Evolutionary conservation across 2,329 filamentous ascomycete species (phyloP), one percentile per base, ranked within the genome.

Genomic region (Escovopsis sp.): DNA sequence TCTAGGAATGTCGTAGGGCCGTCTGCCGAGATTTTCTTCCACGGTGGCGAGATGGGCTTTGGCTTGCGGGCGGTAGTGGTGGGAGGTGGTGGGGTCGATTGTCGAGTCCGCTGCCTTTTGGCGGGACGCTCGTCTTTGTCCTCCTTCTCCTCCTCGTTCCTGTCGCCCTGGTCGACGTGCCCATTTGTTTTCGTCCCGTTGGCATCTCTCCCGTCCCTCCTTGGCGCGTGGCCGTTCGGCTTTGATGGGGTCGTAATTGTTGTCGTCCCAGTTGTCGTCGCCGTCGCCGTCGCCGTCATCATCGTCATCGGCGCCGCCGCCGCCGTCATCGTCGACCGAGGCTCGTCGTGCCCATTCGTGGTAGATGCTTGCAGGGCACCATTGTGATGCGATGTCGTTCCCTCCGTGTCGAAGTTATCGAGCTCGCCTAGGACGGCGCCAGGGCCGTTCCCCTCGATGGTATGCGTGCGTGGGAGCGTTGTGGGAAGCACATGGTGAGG

Each of bases 1-100:
- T 72, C 75, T 38, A 82, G 74, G 58, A 93, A 88, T 1, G 84
- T 82, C 4, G 89, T 91, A 19, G 91, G 91, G 0, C 91, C 91
- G 26, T 94, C 84, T 35, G 83, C 85, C 45, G 74, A 74, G 48
- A 84, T 74, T 55, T 78, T 85, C 67, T 91, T 96, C 91, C 91
- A 98, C 19, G 91, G 91, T 50, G 91, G 91, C 48, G 89, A 96
- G 46, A 73, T 70, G 42, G 67, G 65, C 43, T 64, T 65, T 0
- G 49, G 46, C 45, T 63, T 80, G 68, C 55, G 61, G 54, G 47
- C 67, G 61, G 53, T 45, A 15, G 28, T 30, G 10, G 28, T 30
- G 45, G 59, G 54, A 39, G 49, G 60, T 38, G 50, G 60, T 32
- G 68, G 66, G 23, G 65, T 71, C 48, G 59, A 56, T 9, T 71